These are phyloP conservation scores for Suhomyces sp. DNA, from an alignment of 805 yeast species.

Conservation along the genomic window DNA sequence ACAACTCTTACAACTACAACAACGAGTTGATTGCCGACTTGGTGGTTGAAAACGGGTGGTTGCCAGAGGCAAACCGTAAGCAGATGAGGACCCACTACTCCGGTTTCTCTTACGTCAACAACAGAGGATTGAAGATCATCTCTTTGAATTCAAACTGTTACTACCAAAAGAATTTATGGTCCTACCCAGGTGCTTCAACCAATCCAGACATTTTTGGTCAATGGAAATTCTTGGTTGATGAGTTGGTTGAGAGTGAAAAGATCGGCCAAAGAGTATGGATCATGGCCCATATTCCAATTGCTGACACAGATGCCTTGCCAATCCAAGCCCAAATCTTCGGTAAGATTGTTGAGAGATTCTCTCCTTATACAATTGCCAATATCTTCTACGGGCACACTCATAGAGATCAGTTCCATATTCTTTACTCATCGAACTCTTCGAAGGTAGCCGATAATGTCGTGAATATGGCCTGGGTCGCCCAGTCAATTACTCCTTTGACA, in stretches of 20 bases:
- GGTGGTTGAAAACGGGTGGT: conserved; percentile 38
- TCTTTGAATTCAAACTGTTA: conserved; percentile 66
- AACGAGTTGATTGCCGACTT: conserved; percentile 35
- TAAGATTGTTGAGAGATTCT: conserved; percentile 61
- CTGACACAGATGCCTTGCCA: conserved; percentile 56
- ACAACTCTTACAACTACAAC: conserved; percentile 36
- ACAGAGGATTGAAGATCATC: conserved; percentile 56
- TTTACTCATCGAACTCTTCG: conserved; percentile 46
- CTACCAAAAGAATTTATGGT: conserved; percentile 55
- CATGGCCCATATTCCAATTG: conserved; percentile 63
- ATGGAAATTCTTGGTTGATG: conserved; percentile 57
- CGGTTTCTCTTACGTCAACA: conserved; percentile 57
- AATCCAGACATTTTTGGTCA: conserved; percentile 63
- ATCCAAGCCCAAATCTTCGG: conserved; percentile 54
- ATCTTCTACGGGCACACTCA: conserved; percentile 73
- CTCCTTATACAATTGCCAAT: conserved; percentile 66
- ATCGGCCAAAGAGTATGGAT: conserved; percentile 69
- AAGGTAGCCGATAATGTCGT: conserved; percentile 37
- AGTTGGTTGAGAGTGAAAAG: conserved; percentile 57
- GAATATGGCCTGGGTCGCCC: conserved; percentile 62
- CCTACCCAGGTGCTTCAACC: conserved; percentile 50
- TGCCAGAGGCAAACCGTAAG: conserved; percentile 21
- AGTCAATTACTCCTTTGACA: conserved; percentile 60
- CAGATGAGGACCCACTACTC: conserved; percentile 50
- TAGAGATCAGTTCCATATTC: conserved; percentile 60